These are phyloP conservation scores for Cephalotrichum gorgonifer DNA, from an alignment of 2,329 filamentous ascomycete species.

Conservation along the genomic window DNA sequence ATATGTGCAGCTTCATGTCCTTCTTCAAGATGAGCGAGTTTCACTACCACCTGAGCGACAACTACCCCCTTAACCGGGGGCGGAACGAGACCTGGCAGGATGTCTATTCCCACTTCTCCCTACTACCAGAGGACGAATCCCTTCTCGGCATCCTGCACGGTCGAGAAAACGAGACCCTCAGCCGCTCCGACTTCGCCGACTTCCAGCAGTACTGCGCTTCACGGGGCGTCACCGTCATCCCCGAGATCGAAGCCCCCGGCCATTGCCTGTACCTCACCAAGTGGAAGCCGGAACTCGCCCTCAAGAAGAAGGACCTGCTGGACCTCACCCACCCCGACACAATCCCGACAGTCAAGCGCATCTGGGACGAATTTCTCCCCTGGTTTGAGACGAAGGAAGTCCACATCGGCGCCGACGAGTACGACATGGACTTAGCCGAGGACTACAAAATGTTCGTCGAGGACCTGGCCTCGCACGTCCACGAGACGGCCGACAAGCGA, in stretches of 20 bases:
- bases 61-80: slow-evolving; percentile 34
- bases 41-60: slow-evolving; percentile 38
- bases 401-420: slow-evolving; percentile 46
- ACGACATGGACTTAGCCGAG: slow-evolving; percentile 28
- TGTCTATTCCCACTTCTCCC: slow-evolving; percentile 33
- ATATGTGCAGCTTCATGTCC: slow-evolving; percentile 29
- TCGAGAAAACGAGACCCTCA: slow-evolving; percentile 14
- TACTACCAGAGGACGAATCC: slow-evolving; percentile 19
- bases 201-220: slow-evolving; percentile 37
- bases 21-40: slow-evolving; percentile 38
- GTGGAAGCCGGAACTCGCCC: slow-evolving; percentile 42
- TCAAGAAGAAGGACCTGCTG: slow-evolving; percentile 29
- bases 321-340: slow-evolving; percentile 27
- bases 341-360: slow-evolving; percentile 36
- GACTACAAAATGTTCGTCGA: slow-evolving; percentile 39
- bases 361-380: slow-evolving; percentile 41
- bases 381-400: slow-evolving; percentile 46
- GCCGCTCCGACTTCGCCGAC: slow-evolving; percentile 28
- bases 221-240: slow-evolving; percentile 40
- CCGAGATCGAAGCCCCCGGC: slow-evolving; percentile 44
- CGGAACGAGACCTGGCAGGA: slow-evolving; percentile 32
- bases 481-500: slow-evolving; percentile 29
- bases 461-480: slow-evolving; percentile 32
- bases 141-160: slow-evolving; percentile 12
- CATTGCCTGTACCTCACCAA: slow-evolving; percentile 42